Conservation (phyloP, 192 early-diverging fungal genomes). For the Dissophora ornata region DNA sequence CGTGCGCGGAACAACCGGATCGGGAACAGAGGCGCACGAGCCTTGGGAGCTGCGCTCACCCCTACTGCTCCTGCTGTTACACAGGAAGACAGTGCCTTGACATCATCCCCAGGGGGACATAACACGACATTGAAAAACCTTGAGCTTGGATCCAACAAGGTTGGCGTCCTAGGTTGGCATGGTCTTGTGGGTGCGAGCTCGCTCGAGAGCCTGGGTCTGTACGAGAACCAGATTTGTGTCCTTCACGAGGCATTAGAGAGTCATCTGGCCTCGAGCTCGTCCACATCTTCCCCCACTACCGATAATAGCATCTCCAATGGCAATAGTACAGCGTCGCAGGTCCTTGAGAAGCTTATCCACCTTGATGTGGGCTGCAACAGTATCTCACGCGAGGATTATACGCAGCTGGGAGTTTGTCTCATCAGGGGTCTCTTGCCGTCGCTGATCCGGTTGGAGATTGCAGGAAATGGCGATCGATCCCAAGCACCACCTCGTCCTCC, state of each 20-base stretch:
- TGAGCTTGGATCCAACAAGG: conserved; percentile 59
- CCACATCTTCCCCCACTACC: neutral
- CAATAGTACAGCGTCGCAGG: too few species aligned
- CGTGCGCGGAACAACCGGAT: conserved; percentile 57
- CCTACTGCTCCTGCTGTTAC: neutral
- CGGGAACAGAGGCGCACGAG: conserved; percentile 55
- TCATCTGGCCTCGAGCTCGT: conserved; percentile 13
- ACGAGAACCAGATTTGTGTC: conserved; percentile 54
- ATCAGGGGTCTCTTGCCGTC: conserved; percentile 50
- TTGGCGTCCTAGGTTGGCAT: conserved; percentile 53
- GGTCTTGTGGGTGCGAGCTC: conserved; percentile 50
- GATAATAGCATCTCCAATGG: too few species aligned
- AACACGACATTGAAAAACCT: conserved; percentile 38
- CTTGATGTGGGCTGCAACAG: conserved; percentile 64
- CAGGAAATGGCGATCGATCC: conserved; percentile 58
- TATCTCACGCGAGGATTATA: conserved; percentile 53
- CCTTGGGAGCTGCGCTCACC: conserved; percentile 26
- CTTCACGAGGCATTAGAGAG: conserved; percentile 37
- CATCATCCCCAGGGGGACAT: neutral
- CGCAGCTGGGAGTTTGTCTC: conserved; percentile 55
- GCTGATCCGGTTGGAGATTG: conserved; percentile 57
- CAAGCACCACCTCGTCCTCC: conserved; percentile 25
- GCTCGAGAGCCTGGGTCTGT: conserved; percentile 57
- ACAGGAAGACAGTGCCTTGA: too few species aligned
- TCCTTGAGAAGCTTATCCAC: conserved; percentile 30